These are phyloP conservation scores for Vitis cinerea DNA, from an alignment of 164 flowering plant genomes.

Conservation along the genomic window DNA sequence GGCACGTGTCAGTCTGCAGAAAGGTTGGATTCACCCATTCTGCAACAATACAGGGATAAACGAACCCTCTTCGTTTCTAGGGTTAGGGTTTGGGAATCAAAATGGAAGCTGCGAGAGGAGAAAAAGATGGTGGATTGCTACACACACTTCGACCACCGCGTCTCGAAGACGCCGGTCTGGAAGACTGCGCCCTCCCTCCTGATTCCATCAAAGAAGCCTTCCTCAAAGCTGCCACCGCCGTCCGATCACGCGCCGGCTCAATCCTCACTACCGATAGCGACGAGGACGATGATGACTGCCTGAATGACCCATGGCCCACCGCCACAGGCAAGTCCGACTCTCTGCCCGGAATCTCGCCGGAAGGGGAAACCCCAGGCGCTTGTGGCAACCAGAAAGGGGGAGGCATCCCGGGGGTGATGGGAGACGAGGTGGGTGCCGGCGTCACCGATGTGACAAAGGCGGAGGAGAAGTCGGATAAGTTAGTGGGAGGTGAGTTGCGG, in stretches of 20 bases:
- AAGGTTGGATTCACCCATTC: too few species aligned
- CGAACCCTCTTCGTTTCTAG: too few species aligned
- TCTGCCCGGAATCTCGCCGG: conserved; percentile 29
- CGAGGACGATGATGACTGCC: conserved; percentile 22
- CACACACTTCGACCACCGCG: conserved; percentile 61
- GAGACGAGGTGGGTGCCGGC: conserved; percentile 16
- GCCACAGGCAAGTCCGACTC: conserved; percentile 26
- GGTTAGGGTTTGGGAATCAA: not conserved
- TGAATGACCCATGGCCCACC: conserved; percentile 38
- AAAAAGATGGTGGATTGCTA: conserved; percentile 17
- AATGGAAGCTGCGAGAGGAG: conserved; percentile 28
- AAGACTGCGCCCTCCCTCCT: conserved; percentile 86
- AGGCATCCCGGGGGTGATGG: conserved; percentile 2
- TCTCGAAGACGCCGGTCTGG: conserved; percentile 91
- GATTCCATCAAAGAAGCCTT: conserved; percentile 82
- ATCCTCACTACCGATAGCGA: conserved; percentile 27
- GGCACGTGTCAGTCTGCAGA: too few species aligned
- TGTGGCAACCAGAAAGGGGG: conserved; percentile 37
- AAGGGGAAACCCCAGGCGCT: conserved; percentile 14
- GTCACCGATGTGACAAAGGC: not conserved
- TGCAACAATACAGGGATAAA: too few species aligned
- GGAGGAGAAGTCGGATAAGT: not conserved
- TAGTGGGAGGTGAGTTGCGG: conserved; percentile 8
- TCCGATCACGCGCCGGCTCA: conserved; percentile 43
- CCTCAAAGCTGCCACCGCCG: conserved; percentile 71